A percentile compares a stretch with the other conserved stretches of the same genome.
These are phyloP conservation scores for Lasiosphaeria ovina DNA, from an alignment of 495 filamentous ascomycete genomes.

Conservation along the genomic window DNA sequence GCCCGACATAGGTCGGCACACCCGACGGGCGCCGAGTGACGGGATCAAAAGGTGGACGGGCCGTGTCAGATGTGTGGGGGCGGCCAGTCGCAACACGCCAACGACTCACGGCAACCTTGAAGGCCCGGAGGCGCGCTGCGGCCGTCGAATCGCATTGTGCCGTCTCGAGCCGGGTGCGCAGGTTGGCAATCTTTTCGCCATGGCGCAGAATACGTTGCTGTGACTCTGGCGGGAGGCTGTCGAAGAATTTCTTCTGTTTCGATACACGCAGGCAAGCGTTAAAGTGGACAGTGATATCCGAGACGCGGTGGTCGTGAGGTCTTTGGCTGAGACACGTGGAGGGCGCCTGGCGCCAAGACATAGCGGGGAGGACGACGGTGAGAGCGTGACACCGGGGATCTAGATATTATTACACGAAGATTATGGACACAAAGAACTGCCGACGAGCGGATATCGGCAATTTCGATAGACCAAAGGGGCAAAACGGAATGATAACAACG, in stretches of 20 bases:
- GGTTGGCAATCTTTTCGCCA: constrained; percentile 16
- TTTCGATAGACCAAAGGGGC: too few species aligned
- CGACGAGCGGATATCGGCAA: too few species aligned
- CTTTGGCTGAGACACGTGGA: constrained; percentile 27
- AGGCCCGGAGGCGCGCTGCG: constrained; percentile 16
- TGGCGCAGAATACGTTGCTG: constrained; percentile 23
- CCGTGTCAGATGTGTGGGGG: not conserved
- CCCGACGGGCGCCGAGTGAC: constrained; percentile 7
- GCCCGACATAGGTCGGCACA: constrained; percentile 1
- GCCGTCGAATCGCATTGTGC: constrained; percentile 19
- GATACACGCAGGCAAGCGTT: constrained; percentile 25
- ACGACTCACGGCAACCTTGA: constrained; percentile 21
- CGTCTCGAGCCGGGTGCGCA: constrained; percentile 22
- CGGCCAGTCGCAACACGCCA: constrained; percentile 19
- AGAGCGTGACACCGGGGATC: too few species aligned
- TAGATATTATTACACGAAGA: too few species aligned
- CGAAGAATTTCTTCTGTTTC: constrained; percentile 23
- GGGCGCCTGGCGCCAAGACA: not conserved
- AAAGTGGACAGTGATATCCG: constrained; percentile 27
- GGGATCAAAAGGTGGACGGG: not conserved
- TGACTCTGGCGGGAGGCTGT: constrained; percentile 17
- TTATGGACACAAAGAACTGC: too few species aligned
- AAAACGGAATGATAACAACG: too few species aligned
- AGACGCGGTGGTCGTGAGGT: constrained; percentile 25
- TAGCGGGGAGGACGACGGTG: too few species aligned